phyloP scores from a whole-genome alignment of 345 rosid genomes.

The Acer saccharum region DNA sequence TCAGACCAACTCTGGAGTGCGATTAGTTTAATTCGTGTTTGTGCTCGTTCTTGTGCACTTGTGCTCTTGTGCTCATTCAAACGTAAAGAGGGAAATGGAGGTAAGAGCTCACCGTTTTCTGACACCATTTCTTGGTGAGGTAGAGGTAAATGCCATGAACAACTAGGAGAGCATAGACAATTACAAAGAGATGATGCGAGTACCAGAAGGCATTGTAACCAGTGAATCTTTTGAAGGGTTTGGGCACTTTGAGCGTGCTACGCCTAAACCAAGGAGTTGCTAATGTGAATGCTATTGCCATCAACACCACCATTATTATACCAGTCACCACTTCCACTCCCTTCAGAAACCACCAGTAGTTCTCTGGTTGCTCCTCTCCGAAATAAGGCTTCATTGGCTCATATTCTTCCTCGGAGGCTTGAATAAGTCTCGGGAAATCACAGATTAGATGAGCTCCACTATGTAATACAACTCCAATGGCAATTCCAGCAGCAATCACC shows the following conservation, averaged over 20 bases:
- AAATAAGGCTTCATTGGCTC: conserved; percentile 61
- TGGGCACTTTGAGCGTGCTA: conserved; percentile 67
- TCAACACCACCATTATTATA: conserved; percentile 66
- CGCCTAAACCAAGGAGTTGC: conserved; percentile 91
- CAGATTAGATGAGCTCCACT: conserved; percentile 68
- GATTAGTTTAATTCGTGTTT: too few species aligned
- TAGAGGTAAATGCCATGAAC: conserved; percentile 78
- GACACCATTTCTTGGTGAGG: conserved; percentile 72
- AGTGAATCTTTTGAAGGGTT: conserved; percentile 61
- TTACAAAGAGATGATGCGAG: conserved; percentile 76
- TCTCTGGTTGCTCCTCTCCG: conserved; percentile 57
- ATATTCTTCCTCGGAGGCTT: conserved; percentile 59
- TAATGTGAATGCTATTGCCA: conserved; percentile 78
- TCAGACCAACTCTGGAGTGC: too few species aligned
- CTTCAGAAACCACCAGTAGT: conserved; percentile 76
- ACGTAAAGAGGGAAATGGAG: too few species aligned
- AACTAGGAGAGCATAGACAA: conserved; percentile 75
- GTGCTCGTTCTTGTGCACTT: too few species aligned
- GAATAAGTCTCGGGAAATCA: conserved; percentile 69
- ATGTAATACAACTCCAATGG: conserved; percentile 64
- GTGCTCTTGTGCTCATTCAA: too few species aligned
- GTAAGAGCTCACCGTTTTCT: conserved; percentile 57
- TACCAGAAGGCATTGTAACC: conserved; percentile 96
- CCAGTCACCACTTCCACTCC: conserved; percentile 85
- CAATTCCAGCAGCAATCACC: conserved; percentile 69